phyloP scores from a whole-genome alignment of 164 flowering plant species.

The Brasenia schreberi region DNA sequence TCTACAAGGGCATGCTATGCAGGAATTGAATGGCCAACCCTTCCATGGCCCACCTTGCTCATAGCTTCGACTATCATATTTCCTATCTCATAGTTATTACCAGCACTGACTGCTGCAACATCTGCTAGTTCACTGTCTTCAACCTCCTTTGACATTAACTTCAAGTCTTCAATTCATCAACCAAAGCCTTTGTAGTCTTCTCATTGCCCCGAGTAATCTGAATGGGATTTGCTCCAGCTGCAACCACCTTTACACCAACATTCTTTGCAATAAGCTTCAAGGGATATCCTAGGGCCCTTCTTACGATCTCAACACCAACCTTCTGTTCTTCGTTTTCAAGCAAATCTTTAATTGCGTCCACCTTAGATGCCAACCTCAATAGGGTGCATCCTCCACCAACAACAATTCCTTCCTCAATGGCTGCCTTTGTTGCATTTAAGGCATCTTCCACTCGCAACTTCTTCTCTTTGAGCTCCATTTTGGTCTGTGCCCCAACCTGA shows the following conservation, averaged over 20 bases:
- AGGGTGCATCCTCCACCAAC: slow-evolving; percentile 51
- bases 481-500: too few species aligned
- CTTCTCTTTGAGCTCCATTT: too few species aligned
- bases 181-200: slow-evolving; percentile 84
- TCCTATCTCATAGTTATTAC: slow-evolving; percentile 89
- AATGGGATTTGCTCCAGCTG: slow-evolving; percentile 98
- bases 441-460: background rate
- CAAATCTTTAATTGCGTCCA: slow-evolving; percentile 68
- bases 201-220: slow-evolving; percentile 93
- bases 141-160: slow-evolving; percentile 86
- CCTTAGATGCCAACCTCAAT: slow-evolving; percentile 78
- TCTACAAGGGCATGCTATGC: too few species aligned
- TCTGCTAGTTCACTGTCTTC: slow-evolving; percentile 97
- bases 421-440: too few species aligned
- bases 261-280: too few species aligned
- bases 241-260: slow-evolving; percentile 55
- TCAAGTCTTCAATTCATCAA: slow-evolving; percentile 72
- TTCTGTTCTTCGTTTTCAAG: slow-evolving; percentile 87
- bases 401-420: slow-evolving; percentile 3
- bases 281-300: too few species aligned
- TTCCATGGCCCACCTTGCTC: slow-evolving; percentile 92
- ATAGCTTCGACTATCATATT: slow-evolving; percentile 95
- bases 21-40: slow-evolving; percentile 35
- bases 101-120: slow-evolving; percentile 99
- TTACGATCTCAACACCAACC: slow-evolving; percentile 20